These are phyloP conservation scores for Blepharisma japonicum DNA, from an alignment of 73 alveolate genomes.

Conservation along the genomic window DNA sequence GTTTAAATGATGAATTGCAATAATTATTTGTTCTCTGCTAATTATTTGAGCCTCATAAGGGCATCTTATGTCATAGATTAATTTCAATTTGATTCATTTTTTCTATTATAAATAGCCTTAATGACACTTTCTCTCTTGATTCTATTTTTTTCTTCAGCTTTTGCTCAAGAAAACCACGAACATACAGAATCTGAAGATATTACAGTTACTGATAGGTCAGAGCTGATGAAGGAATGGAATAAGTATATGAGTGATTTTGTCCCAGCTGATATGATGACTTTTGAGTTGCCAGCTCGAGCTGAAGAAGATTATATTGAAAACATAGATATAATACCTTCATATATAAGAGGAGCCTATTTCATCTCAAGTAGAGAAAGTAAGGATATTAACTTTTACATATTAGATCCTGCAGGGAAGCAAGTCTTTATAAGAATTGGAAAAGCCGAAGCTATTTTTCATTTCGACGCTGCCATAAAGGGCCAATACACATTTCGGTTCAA, in stretches of 20 bases:
- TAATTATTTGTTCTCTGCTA: no score
- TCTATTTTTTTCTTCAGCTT: no score
- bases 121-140: no score
- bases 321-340: slow-evolving; percentile 14
- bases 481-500: neutral
- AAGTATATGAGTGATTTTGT: slow-evolving; percentile 27
- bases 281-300: slow-evolving; percentile 12
- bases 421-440: slow-evolving; percentile 5
- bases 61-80: no score
- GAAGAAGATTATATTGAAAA: slow-evolving; percentile 14
- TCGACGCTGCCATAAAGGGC: slow-evolving; percentile 13
- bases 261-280: slow-evolving; percentile 27
- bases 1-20: no score
- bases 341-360: slow-evolving; percentile 27
- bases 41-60: no score
- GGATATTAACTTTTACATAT: neutral
- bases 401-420: neutral
- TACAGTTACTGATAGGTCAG: neutral
- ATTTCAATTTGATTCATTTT: no score
- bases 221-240: slow-evolving; percentile 28
- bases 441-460: slow-evolving; percentile 18
- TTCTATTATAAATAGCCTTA: no score
- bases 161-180: no score
- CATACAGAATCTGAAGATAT: no score
- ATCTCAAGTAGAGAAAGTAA: neutral